Evolutionary conservation across 768 basidiomycete genomes (phyloP).

Genomic region (Mycena metata): DNA sequence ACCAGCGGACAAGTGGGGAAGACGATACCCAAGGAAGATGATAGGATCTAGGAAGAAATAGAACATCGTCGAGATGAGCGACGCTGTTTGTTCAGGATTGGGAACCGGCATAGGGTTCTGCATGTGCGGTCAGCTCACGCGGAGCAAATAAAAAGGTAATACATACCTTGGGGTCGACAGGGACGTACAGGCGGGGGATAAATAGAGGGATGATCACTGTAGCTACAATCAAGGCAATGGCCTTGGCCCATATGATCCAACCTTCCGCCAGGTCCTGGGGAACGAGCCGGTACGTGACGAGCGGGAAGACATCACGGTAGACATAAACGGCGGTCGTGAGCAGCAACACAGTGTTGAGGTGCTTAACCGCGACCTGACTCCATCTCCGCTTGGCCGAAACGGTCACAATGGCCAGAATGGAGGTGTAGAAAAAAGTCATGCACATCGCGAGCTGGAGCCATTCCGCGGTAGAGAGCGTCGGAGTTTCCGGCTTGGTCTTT

Average conservation of each 20-base stretch:
- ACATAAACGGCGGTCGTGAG: constrained; percentile 58
- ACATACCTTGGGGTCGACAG: constrained; percentile 63
- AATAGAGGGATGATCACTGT: constrained; percentile 66
- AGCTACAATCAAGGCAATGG: constrained; percentile 59
- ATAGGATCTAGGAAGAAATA: constrained; percentile 70
- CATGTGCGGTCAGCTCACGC: background rate
- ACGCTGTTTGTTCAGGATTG: constrained; percentile 66
- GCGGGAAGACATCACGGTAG: constrained; percentile 72
- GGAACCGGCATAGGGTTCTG: constrained; percentile 51
- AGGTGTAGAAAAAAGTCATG: constrained; percentile 55
- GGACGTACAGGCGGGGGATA: constrained; percentile 69
- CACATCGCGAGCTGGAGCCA: constrained; percentile 49
- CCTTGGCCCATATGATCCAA: constrained; percentile 65
- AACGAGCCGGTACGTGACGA: constrained; percentile 64
- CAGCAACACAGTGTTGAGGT: constrained; percentile 64
- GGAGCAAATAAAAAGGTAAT: background rate
- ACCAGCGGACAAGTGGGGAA: constrained; percentile 56
- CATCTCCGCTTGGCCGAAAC: constrained; percentile 54
- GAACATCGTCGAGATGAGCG: constrained; percentile 56
- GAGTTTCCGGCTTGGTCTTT: constrained; percentile 30
- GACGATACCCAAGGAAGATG: constrained; percentile 57
- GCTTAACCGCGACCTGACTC: constrained; percentile 55
- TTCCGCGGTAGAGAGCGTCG: constrained; percentile 40
- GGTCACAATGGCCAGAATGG: constrained; percentile 58
- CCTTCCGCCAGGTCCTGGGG: constrained; percentile 67